Evolutionary conservation across 176 grass and related monocot species (phyloP).

Genomic region (Ampelocalamus luodianensis): DNA sequence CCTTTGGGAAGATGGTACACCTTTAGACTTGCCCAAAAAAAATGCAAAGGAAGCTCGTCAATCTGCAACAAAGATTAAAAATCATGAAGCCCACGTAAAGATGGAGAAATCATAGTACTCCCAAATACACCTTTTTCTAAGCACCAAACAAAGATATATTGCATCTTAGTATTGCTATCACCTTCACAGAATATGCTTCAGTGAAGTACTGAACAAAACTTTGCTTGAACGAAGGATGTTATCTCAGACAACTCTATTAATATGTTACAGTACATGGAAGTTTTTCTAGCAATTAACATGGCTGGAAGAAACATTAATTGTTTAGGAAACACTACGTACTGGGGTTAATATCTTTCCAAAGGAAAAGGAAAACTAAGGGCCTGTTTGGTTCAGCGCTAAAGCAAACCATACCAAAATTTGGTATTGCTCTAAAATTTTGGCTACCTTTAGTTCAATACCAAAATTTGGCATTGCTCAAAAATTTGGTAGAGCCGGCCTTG

Average conservation of each 20-base stretch:
- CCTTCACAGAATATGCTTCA: background rate
- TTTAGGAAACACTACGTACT: background rate
- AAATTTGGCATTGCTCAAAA: no score
- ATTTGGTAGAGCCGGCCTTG: no score
- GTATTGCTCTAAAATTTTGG: no score
- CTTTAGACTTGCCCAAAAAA: slow-evolving; percentile 6
- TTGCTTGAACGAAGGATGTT: background rate
- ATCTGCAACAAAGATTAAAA: slow-evolving; percentile 44
- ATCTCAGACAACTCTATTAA: slow-evolving; percentile 11
- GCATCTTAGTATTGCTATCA: background rate
- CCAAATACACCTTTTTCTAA: slow-evolving; percentile 10
- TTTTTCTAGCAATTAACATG: slow-evolving; percentile 29
- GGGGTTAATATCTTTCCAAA: background rate
- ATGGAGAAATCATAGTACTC: background rate
- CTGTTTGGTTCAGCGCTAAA: no score
- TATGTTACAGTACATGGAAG: slow-evolving; percentile 20
- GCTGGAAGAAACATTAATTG: background rate
- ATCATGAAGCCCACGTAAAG: background rate
- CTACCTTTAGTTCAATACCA: no score
- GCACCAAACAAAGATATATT: background rate
- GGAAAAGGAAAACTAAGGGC: background rate
- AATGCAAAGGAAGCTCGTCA: background rate
- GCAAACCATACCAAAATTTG: no score
- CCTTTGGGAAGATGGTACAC: slow-evolving; percentile 12
- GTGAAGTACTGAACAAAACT: background rate